These are phyloP conservation scores for Chytriomyces confervae DNA, from an alignment of 192 early-diverging fungal genomes.

Conservation along the genomic window DNA sequence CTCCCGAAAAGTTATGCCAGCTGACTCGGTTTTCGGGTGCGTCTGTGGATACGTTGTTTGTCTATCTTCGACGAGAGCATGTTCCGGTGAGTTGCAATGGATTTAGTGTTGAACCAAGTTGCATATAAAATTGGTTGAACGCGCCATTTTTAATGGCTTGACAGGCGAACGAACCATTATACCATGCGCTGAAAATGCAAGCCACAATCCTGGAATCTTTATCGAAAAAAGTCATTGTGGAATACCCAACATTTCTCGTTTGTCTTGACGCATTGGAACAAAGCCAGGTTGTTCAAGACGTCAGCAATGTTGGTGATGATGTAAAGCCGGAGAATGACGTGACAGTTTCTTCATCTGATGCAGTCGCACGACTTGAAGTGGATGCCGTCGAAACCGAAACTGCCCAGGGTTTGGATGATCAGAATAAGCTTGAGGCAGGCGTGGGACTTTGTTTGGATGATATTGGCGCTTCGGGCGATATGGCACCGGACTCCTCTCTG, in stretches of 20 bases:
- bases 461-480: no score
- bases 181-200: not conserved
- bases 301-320: not conserved
- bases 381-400: no score
- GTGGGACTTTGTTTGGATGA: no score
- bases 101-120: not conserved
- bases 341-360: no score
- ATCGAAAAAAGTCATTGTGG: not conserved
- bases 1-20: not conserved
- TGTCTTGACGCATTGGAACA: not conserved
- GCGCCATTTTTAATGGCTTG: not conserved
- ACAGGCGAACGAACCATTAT: constrained; percentile 18
- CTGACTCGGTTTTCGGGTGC: not conserved
- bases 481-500: no score
- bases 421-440: no score
- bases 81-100: not conserved
- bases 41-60: not conserved
- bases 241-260: not conserved
- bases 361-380: no score
- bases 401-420: no score
- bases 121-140: not conserved
- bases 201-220: not conserved
- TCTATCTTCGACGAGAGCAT: constrained; percentile 14
- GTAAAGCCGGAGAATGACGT: no score
- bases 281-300: not conserved